Evolutionary conservation across 805 yeast species (phyloP), one percentile per base, ranked within the genome.

Genomic region (Babjeviella inositovora): DNA sequence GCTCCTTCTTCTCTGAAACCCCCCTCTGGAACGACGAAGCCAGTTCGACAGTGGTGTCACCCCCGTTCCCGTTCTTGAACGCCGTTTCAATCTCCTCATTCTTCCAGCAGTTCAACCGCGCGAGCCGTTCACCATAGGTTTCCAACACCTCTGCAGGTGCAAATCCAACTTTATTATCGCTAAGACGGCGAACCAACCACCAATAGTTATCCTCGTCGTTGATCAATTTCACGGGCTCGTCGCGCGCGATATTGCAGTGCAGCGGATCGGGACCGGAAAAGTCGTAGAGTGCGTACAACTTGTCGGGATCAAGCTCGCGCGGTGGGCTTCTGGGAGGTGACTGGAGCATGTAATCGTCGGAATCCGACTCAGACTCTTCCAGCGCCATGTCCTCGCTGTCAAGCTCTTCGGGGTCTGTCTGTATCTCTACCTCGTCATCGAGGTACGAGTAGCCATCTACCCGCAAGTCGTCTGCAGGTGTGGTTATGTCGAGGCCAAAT

Each of bases 81-180:
- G 18, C 34, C 27, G 52, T 43, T 36, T 66, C 75, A 15, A 63
- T 41, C 27, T 75, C 81, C 44, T 81, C 94, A 47, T 87, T 87
- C 34, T 81, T 74, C 68, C 87, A 81, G 47, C 94, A 80, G 43
- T 90, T 90, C 19, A 85, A 55, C 26, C 97, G 59, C 0, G 98
- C 98, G 25, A 90, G 50, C 28, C 97, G 57, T 47, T 90, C 98
- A 22, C 71, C 76, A 30, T 80, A 84, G 1, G 94, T 81, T 46
- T 90, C 98, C 17, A 90, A 52, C 28, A 90, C 70, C 44, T 90
- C 98, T 1, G 96, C 97, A 2, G 98, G 98, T 2, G 92, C 92
- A 53, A 85, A 90, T 2, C 98, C 98, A 25, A 87, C 70, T 33
- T 70, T 62, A 3, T 72, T 72, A 41, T 71, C 77, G 21, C 42